These are phyloP conservation scores for Boletus sensibilis DNA, from an alignment of 768 basidiomycete genomes.

Conservation along the genomic window DNA sequence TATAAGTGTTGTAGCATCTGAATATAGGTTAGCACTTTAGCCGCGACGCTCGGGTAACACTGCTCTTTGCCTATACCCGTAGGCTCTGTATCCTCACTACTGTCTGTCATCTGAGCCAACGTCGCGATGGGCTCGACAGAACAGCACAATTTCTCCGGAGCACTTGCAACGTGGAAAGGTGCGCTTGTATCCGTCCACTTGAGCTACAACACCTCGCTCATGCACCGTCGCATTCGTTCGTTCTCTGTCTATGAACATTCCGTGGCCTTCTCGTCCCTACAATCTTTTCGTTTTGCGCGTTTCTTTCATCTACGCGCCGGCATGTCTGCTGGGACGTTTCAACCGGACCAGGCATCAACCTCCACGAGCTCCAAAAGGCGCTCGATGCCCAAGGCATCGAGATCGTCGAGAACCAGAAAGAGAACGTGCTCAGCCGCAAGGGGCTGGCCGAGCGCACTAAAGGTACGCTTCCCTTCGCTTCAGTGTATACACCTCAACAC, in stretches of 20 bases:
- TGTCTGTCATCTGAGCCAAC: not conserved
- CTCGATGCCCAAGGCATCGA: slow-evolving; percentile 92
- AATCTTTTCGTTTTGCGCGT: not conserved
- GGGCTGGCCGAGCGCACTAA: slow-evolving; percentile 94
- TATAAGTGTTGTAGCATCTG: not conserved
- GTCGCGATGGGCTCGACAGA: slow-evolving; percentile 40
- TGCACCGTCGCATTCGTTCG: not conserved
- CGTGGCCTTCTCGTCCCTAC: not conserved
- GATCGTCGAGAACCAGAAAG: slow-evolving; percentile 98
- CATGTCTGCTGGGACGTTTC: not conserved
- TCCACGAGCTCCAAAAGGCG: slow-evolving; percentile 88
- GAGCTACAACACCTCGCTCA: slow-evolving; percentile 1
- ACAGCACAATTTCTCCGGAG: slow-evolving; percentile 84
- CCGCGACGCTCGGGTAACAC: not conserved
- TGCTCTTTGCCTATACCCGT: not conserved
- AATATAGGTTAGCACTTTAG: too few relatives aligned
- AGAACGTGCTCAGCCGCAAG: slow-evolving; percentile 91
- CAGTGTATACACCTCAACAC: not conserved
- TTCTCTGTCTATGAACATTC: not conserved
- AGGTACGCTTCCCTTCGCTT: slow-evolving; percentile 44
- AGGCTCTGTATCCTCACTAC: not conserved
- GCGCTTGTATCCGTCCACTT: slow-evolving; percentile 12
- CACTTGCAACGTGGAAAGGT: slow-evolving; percentile 92
- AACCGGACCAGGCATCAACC: slow-evolving; percentile 65
- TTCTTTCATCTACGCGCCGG: not conserved